Conservation (phyloP, 371 early-diverging fungal species). For the Blakeslea trispora region DNA sequence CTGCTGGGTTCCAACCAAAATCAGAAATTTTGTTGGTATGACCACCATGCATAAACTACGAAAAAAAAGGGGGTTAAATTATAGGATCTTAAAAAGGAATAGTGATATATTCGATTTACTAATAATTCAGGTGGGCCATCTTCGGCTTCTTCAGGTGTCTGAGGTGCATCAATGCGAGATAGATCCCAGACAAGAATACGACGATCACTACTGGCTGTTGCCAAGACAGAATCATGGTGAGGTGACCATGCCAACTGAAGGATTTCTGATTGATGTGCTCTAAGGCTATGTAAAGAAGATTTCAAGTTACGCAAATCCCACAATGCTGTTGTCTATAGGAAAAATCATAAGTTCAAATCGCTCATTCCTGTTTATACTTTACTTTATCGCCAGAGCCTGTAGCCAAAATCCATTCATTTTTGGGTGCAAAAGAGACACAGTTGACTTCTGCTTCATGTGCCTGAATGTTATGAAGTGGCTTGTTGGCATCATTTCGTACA, state of each 20-base stretch:
- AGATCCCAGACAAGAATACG: slow-evolving; percentile 98
- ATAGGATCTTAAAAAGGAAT: too few species aligned
- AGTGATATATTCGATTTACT: slow-evolving; percentile 54
- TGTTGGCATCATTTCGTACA: slow-evolving; percentile 54
- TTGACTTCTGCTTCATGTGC: slow-evolving; percentile 95
- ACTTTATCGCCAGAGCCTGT: slow-evolving; percentile 95
- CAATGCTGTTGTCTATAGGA: slow-evolving; percentile 88
- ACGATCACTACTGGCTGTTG: slow-evolving; percentile 92
- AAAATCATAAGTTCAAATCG: not conserved
- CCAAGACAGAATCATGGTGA: slow-evolving; percentile 88
- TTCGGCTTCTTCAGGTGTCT: slow-evolving; percentile 90
- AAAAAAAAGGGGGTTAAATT: too few species aligned
- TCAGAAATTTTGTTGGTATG: slow-evolving; percentile 98
- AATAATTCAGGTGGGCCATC: slow-evolving; percentile 98
- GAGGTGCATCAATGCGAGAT: slow-evolving; percentile 86
- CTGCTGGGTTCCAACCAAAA: slow-evolving; percentile 96
- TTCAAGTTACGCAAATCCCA: slow-evolving; percentile 97
- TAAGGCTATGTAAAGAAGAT: slow-evolving; percentile 77
- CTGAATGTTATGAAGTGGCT: slow-evolving; percentile 72
- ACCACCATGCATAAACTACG: slow-evolving; percentile 97
- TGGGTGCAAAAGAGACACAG: slow-evolving; percentile 92
- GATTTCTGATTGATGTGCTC: slow-evolving; percentile 91
- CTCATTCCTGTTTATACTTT: not conserved
- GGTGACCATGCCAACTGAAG: slow-evolving; percentile 98
- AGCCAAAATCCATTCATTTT: slow-evolving; percentile 87